Base-by-base conservation (phyloP, 495 filamentous ascomycete genomes). In the Tuber microsphaerosporum region DNA sequence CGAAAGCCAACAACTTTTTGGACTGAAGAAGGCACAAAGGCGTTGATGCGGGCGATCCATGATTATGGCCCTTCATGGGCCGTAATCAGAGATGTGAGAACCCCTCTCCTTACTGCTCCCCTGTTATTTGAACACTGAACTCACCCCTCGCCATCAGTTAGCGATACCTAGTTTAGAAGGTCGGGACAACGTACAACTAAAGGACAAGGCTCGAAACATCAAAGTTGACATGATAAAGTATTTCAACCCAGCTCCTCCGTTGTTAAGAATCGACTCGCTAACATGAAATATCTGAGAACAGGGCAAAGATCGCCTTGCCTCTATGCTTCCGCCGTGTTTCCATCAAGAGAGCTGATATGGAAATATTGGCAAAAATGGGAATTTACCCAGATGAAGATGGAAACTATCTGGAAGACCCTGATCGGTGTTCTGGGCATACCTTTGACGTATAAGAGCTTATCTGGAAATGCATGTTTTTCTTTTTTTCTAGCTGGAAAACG, bases 31-130 rank as follows among this genome's bases (percentile, higher is more conserved):
- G 79, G 86, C 79, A 84, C 87, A 73, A 84, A 85, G 1, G 82
- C 81, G 16, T 87, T 90, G 74, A 87, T 90, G 48, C 85, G 85
- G 76, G 87, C 86, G 3, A 89, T 90, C 71, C 88, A 89, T 20
- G 79, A 86, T 82, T 84, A 45, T 71, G 80, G 80, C 2, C 73
- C 73, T 26, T 61, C 68, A 42, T 73, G 74, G 70, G 41, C 77
- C 22, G 42, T 61, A 19, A 82, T 82, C 26, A 79, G 73, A 74
- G 75, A 78, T 78, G 74, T 75, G 56, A 72, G 76, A 69, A 45
- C 45, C 65, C 1, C 26, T 48, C 14, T 44, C 16, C 37, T 41
- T 6, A 42, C 39, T 41, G 39, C 26, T 74, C 39, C 16, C 10
- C 20, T 20, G 19, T 26, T 48, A n/a, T 41, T 41, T 46, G 43